Evolutionary conservation across 306 rosid species (phyloP), one percentile per base, ranked within the genome.

Genomic region (Canavalia gladiata): DNA sequence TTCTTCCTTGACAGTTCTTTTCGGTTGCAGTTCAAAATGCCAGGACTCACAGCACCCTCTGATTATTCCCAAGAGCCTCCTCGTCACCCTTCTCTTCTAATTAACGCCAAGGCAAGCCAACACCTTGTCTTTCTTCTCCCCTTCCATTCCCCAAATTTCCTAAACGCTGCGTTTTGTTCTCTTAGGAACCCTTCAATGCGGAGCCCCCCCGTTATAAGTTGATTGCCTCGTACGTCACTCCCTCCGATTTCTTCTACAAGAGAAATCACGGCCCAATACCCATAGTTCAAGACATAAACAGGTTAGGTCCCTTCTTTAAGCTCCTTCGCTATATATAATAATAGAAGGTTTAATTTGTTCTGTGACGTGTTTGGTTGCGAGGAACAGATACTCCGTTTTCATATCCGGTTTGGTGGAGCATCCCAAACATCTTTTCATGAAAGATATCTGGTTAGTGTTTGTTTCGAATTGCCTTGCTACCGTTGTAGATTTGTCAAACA

Each of bases 181-280:
- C 43, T n/a, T 63, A 92, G 97, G 91, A 89, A 70, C 97, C 99
- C 11, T 95, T 95, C 83, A 95, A 93, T 63, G 97, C 97, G 0
- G 97, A 95, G 84, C 99, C 97, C 56, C 94, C 87, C 0, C 97
- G 97, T 43, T 78, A 92, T 4, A 89, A 85, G 46, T 83, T 95
- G 84, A 62, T 75, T 10, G 80, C 87, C 6, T 91, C 97, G 0
- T 95, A 95, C 37, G 81, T 93, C 31, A 95, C 99, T 8, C 93
- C 97, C 12, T 88, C 85, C 25, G 90, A 95, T 72, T 91, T 95
- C 63, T 95, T 93, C 85, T 93, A 93, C 85, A 95, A 95, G 92
- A 87, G 99, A 75, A 95, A 91, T 66, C 99, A 95, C 77, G 99
- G 97, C 18, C 97, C 97, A 2, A 91, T 93, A 18, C 97, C 97